These are phyloP conservation scores for Nigrospora oryzae DNA, from an alignment of 2,329 filamentous ascomycete genomes.

Conservation along the genomic window DNA sequence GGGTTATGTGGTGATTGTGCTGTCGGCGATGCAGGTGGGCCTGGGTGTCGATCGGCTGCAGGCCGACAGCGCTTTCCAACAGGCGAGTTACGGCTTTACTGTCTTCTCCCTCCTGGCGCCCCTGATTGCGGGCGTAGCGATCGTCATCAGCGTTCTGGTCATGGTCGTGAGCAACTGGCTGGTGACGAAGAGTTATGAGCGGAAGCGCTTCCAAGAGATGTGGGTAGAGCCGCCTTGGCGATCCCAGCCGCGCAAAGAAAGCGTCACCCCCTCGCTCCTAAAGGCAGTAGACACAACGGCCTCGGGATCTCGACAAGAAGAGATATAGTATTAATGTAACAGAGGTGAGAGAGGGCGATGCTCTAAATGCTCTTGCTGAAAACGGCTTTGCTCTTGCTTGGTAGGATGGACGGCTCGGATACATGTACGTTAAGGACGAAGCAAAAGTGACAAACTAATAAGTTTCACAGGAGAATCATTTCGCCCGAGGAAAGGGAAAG, in stretches of 20 bases:
- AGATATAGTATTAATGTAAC: no score
- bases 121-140: constrained; percentile 10
- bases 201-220: constrained; percentile 17
- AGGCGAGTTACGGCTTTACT: constrained; percentile 20
- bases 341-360: no score
- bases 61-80: constrained; percentile 14
- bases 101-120: constrained; percentile 21
- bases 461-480: no score
- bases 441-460: no score
- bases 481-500: no score
- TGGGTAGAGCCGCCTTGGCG: constrained; percentile 18
- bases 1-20: constrained; percentile 25
- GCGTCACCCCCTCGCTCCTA: no score
- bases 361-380: no score
- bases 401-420: no score
- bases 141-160: constrained; percentile 11
- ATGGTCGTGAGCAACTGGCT: constrained; percentile 17
- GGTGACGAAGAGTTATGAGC: constrained; percentile 14
- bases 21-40: constrained; percentile 22
- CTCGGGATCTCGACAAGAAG: no score
- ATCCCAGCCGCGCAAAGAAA: not conserved
- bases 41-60: constrained; percentile 14
- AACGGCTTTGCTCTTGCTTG: no score
- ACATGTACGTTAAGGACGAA: no score
- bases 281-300: no score